Percentiles rank a stretch among this genome's conserved stretches.
phyloP scores from a whole-genome alignment of 306 rosid species.

The Inga leiocalycina region DNA sequence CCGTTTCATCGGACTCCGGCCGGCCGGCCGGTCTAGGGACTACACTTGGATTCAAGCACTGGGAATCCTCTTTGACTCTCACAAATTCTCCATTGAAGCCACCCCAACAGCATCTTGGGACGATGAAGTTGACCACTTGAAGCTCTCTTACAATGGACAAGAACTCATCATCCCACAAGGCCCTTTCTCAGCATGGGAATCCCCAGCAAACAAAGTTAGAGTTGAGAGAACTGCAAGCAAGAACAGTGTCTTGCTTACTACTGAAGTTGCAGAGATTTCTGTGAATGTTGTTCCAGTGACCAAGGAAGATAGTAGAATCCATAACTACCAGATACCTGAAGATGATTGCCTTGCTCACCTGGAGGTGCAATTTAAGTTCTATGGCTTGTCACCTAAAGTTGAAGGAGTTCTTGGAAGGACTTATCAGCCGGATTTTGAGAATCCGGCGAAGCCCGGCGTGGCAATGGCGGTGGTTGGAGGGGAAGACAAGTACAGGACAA shows the following conservation, averaged over 20 bases:
- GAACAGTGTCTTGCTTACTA: slow-evolving; percentile 56
- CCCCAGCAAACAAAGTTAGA: slow-evolving; percentile 37
- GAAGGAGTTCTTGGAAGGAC: slow-evolving; percentile 93
- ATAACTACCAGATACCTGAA: slow-evolving; percentile 69
- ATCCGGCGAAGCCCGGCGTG: slow-evolving; percentile 74
- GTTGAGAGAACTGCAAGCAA: slow-evolving; percentile 68
- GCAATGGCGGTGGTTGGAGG: slow-evolving; percentile 90
- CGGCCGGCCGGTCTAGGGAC: slow-evolving; percentile 58
- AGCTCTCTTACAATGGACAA: slow-evolving; percentile 51
- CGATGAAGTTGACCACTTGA: slow-evolving; percentile 54
- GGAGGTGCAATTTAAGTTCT: slow-evolving; percentile 85
- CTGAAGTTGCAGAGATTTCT: slow-evolving; percentile 63
- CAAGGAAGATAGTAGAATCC: slow-evolving; percentile 74
- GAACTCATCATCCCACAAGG: slow-evolving; percentile 56
- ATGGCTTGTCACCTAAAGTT: slow-evolving; percentile 58
- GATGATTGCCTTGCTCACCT: slow-evolving; percentile 78
- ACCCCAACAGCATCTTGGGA: slow-evolving; percentile 56
- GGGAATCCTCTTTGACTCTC: slow-evolving; percentile 61
- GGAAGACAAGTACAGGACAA: slow-evolving; percentile 69
- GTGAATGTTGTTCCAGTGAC: slow-evolving; percentile 78
- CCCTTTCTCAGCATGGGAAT: slow-evolving; percentile 56
- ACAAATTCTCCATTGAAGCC: slow-evolving; percentile 65
- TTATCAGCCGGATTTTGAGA: slow-evolving; percentile 74
- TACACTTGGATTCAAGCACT: slow-evolving; percentile 91
- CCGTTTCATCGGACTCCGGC: slow-evolving; percentile 80